Percentiles rank a stretch among this genome's conserved stretches.
Conservation (phyloP, 306 rosid species). For the Castanopsis chinensis region DNA sequence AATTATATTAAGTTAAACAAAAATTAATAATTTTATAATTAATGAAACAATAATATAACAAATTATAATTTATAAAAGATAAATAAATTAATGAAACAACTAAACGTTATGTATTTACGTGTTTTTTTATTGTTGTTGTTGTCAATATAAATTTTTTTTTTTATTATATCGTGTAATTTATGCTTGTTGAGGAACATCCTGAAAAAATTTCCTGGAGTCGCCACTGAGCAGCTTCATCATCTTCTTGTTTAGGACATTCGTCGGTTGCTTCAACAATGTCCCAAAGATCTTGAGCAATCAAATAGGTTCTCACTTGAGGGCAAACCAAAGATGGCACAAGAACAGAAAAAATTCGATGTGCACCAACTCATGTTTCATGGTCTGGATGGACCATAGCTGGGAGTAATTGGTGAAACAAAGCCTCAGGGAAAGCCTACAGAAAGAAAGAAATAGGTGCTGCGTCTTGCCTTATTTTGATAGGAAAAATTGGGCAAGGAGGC, state of each 20-base stretch:
- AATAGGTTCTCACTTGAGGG: conserved; percentile 21
- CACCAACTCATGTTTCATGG: conserved; percentile 80
- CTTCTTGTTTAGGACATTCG: background rate
- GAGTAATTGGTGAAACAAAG: conserved; percentile 87
- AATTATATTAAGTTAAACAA: no score
- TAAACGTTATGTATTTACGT: no score
- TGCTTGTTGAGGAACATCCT: no score
- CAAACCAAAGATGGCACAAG: conserved; percentile 78
- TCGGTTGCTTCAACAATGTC: background rate
- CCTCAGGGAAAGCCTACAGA: conserved; percentile 86
- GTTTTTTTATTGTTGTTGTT: no score
- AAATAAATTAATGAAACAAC: no score
- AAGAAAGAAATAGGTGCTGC: conserved; percentile 19
- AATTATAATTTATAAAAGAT: no score
- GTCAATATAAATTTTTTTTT: no score
- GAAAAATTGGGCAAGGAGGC: conserved; percentile 71
- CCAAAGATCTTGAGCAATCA: background rate
- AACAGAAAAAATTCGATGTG: conserved; percentile 85
- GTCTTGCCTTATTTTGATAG: conserved; percentile 82
- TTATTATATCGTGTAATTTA: no score
- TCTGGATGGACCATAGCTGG: conserved; percentile 91
- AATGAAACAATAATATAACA: no score
- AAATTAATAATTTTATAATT: no score
- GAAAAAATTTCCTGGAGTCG: no score
- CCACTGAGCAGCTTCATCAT: no score